These are phyloP conservation scores for Beta macrorhiza DNA, from an alignment of 179 eudicot species.

Conservation along the genomic window DNA sequence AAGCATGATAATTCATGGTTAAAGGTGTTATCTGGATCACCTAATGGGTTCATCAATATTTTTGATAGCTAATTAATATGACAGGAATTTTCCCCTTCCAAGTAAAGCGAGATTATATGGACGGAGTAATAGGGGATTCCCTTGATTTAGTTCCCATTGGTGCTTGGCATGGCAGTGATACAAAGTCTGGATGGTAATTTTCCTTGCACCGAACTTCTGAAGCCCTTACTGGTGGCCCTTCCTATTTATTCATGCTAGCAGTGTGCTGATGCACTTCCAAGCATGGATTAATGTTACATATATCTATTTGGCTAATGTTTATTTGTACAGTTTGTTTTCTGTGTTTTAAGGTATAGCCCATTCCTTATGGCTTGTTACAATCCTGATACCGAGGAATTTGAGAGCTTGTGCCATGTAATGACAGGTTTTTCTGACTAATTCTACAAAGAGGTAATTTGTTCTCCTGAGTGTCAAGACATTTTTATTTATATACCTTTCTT, in stretches of 20 bases:
- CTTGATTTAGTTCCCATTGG: slow-evolving; percentile 97
- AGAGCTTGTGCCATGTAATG: slow-evolving; percentile 96
- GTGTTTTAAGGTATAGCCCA: slow-evolving; percentile 78
- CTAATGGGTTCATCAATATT: neutral
- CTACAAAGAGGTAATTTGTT: slow-evolving; percentile 63
- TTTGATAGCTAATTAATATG: neutral
- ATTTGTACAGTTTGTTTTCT: slow-evolving; percentile 3
- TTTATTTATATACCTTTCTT: neutral
- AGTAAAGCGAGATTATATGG: slow-evolving; percentile 96
- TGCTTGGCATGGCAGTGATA: slow-evolving; percentile 99
- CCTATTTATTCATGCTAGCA: neutral
- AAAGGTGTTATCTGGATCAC: slow-evolving; percentile 48
- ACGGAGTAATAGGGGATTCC: slow-evolving; percentile 71
- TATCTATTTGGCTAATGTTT: neutral
- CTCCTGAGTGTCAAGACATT: neutral
- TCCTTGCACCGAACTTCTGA: neutral
- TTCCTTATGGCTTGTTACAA: slow-evolving; percentile 98
- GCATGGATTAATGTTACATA: neutral
- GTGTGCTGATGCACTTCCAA: neutral
- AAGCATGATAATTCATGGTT: slow-evolving; percentile 93
- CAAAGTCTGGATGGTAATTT: slow-evolving; percentile 97
- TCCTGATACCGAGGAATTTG: slow-evolving; percentile 88
- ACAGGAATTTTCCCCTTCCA: slow-evolving; percentile 29
- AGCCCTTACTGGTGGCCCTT: neutral
- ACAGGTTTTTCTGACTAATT: slow-evolving; percentile 93